phyloP scores from a whole-genome alignment of 345 rosid genomes.

The Pugionium dolabratum region DNA sequence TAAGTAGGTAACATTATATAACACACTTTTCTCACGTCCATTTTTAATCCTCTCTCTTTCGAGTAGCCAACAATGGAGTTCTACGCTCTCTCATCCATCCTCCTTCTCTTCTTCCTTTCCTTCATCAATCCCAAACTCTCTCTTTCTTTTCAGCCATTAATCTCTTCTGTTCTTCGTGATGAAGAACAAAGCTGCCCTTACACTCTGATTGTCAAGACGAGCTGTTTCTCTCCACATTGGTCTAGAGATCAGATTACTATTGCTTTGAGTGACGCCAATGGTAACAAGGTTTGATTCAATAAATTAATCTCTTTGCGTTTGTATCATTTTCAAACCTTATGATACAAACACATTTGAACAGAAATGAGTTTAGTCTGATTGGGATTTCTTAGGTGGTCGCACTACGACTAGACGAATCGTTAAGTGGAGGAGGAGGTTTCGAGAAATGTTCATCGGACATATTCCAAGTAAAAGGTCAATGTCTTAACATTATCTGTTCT shows the following conservation, averaged over 20 bases:
- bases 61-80: conserved; percentile 12
- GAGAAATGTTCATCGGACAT: conserved; percentile 61
- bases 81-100: conserved; percentile 12
- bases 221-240: conserved; percentile 36
- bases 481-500: conserved; percentile 32
- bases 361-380: neutral
- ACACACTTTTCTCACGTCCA: conserved; percentile 6
- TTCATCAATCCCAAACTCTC: conserved; percentile 8
- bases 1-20: neutral
- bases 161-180: conserved; percentile 22
- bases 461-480: conserved; percentile 42
- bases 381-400: conserved; percentile 12
- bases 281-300: conserved; percentile 26
- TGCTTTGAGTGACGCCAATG: conserved; percentile 29
- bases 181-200: conserved; percentile 35
- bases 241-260: conserved; percentile 28
- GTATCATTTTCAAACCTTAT: neutral
- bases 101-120: conserved; percentile 15
- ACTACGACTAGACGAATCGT: conserved; percentile 27
- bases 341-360: neutral
- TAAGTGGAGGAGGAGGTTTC: conserved; percentile 31
- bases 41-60: neutral
- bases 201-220: conserved; percentile 34
- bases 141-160: neutral
- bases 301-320: neutral